Conservation (phyloP, 805 yeast genomes). For the Crinitomyces ghanaensis region DNA sequence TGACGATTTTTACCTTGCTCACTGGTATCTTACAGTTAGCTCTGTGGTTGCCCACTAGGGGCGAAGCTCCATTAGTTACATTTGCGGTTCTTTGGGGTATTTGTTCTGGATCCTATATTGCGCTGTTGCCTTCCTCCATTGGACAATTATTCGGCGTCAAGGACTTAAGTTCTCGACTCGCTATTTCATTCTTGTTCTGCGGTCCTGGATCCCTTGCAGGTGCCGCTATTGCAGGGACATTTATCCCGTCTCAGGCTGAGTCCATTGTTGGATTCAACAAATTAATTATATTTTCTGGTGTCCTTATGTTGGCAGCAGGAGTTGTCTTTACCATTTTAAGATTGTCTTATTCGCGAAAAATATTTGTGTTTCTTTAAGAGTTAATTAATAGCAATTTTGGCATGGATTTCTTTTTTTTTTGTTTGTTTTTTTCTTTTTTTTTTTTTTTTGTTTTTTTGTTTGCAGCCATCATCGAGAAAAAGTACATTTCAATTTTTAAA, state of each 20-base stretch:
- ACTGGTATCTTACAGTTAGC: conserved; percentile 6
- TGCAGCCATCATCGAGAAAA: too few species aligned
- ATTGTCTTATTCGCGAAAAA: conserved; percentile 10
- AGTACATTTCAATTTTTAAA: too few species aligned
- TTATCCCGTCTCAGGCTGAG: conserved; percentile 19
- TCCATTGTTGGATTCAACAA: conserved; percentile 16
- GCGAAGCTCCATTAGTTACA: conserved; percentile 19
- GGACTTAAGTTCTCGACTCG: conserved; percentile 25
- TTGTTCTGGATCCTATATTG: conserved; percentile 22
- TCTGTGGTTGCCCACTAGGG: conserved; percentile 14
- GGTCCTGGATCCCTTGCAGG: conserved; percentile 27
- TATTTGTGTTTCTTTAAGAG: conserved; percentile 14
- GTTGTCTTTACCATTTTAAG: conserved; percentile 11
- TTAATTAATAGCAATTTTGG: too few species aligned
- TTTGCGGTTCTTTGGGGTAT: conserved; percentile 23
- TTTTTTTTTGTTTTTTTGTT: too few species aligned
- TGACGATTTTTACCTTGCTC: conserved; percentile 19
- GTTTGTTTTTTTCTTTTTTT: too few species aligned
- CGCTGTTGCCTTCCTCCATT: conserved; percentile 23
- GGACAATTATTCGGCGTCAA: conserved; percentile 27
- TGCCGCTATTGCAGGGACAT: conserved; percentile 27
- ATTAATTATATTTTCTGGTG: conserved; percentile 26
- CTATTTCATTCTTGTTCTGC: conserved; percentile 22
- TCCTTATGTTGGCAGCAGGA: conserved; percentile 17
- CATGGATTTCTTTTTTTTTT: too few species aligned